Percentiles rank a stretch among this genome's conserved stretches.
Evolutionary conservation across 208 protist genomes (phyloP).

Genomic region (Crithidia fasciculata): DNA sequence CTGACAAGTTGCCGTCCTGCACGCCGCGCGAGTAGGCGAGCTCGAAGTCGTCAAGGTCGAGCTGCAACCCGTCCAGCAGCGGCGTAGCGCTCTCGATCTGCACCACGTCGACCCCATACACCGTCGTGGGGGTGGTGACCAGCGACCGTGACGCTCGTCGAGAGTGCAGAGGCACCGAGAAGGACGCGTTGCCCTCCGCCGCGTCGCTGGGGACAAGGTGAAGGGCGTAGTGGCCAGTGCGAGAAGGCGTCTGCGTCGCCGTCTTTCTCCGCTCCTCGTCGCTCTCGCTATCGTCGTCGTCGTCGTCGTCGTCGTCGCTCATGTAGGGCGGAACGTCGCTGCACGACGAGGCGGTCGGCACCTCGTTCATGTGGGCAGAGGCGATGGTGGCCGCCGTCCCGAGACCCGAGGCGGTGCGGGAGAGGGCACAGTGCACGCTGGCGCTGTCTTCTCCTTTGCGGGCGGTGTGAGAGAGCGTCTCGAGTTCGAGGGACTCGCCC

Average conservation of each 20-base stretch:
- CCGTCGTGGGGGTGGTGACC: background rate
- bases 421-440: background rate
- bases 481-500: background rate
- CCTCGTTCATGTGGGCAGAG: too few species aligned
- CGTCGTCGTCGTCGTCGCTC: too few species aligned
- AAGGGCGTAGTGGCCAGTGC: background rate
- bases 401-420: background rate
- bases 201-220: background rate
- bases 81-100: conserved; percentile 21
- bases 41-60: conserved; percentile 34
- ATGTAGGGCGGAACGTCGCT: background rate
- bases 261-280: too few species aligned
- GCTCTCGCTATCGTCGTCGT: too few species aligned
- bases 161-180: background rate
- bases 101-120: conserved; percentile 8
- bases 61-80: background rate
- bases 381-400: too few species aligned
- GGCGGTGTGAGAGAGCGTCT: background rate
- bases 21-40: conserved; percentile 27
- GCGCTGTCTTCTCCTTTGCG: background rate
- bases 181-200: background rate
- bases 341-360: too few species aligned
- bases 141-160: background rate
- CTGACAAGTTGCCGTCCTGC: background rate
- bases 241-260: background rate